Evolutionary conservation across 176 grass and related monocot genomes (phyloP), one percentile per base, ranked within the genome.

Genomic region (Saccharum officinarum): DNA sequence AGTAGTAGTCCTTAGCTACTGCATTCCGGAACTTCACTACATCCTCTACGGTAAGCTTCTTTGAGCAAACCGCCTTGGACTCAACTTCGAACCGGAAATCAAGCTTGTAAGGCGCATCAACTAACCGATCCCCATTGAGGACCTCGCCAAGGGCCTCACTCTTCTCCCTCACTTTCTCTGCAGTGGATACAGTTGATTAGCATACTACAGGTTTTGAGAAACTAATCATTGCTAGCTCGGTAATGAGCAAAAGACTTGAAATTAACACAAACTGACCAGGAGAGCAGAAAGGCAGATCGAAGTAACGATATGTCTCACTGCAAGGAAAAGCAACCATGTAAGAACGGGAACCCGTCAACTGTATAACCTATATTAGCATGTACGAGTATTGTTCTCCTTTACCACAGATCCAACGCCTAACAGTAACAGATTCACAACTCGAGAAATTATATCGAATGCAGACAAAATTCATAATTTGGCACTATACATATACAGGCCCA

Each of bases 271-370:
- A 85, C 89, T 89, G 69, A 98, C 96, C 91, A 15, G 96, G 96
- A 70, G 86, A 87, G 89, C 96, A 98, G 87, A 98, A 95, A 26
- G 96, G 96, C 26, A 98, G 89, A 79, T 98, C 96, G 47, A 94
- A 98, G 87, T 94, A 98, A 25, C 93, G 93, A 39, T 98, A 98
- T 1, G 96, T 98, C 91, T 98, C 96, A 12, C 96, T 98, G 89
- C 67, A 94, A 76, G 23, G 23, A 61, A 85, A 90, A n/a, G 44
- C 55, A 6, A 40, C 0, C 1, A 2, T 69, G 57, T 92, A 76
- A 83, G 82, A 66, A 78, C 30, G 26, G 8, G 2, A 20, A 37
- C 42, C 14, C 20, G 8, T 0, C 71, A 23, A 49, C 26, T 7
- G 15, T 14, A 80, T 13, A 75, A 30, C 25, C 14, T 49, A 50